Base-by-base conservation (phyloP, 768 basidiomycete genomes). In the Lentinus tigrinus region DNA sequence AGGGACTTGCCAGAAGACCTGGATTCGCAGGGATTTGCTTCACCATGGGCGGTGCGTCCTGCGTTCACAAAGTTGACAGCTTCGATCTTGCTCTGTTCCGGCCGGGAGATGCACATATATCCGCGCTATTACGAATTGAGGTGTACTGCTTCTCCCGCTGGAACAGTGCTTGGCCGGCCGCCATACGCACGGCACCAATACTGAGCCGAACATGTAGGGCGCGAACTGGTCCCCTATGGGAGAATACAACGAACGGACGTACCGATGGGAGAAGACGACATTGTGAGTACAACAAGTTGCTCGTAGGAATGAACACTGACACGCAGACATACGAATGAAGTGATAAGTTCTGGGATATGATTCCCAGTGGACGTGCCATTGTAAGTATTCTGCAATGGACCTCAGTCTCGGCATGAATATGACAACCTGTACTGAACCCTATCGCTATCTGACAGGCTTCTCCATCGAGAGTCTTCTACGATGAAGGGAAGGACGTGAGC, bases 341-440 rank as follows among this genome's bases (percentile, higher is more conserved):
- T 52, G 67, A 80, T 59, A 80, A 75, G 51, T 68, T 81, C 21
- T 81, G 80, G 78, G 71, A 74, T 57, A 73, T 80, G 78, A 75
- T 78, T 27, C 74, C 77, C 5, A 70, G 72, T 21, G 76, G 78
- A 24, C 62, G 80, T 27, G 76, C 73, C 19, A 73, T 71, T 63
- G 79, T 78, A 28, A 40, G 73, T 50, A 24, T n/a, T n/a, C n/a
- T n/a, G n/a, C n/a, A n/a, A n/a, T n/a, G 9, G 10, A 19, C 37
- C 23, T 39, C 24, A 8, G n/a, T 46, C 26, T n/a, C 2, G 43
- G 13, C 23, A 1, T 21, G 43, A 46, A 23, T 9, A 10, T 24
- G 43, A 46, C 7, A 23, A 19, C 10, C 42, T n/a, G n/a, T n/a
- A 19, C 37, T 47, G n/a, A 19, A 56, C 31, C 5, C 3, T 13